These are phyloP conservation scores for Aspergillus brunneoviolaceus DNA, from an alignment of 2,329 filamentous ascomycete genomes.

Conservation along the genomic window DNA sequence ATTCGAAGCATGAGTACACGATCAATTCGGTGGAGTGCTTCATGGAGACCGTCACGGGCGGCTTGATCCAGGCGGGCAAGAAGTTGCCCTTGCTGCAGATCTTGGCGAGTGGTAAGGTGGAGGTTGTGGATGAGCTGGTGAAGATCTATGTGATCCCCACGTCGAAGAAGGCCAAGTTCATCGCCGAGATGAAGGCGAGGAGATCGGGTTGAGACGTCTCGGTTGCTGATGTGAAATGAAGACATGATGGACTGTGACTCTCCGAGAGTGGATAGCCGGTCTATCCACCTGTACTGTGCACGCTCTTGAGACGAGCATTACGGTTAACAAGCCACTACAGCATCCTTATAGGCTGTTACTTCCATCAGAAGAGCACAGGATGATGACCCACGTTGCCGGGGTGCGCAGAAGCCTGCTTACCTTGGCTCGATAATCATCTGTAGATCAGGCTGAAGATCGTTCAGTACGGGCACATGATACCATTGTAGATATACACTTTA, in stretches of 20 bases:
- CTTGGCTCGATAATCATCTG: not conserved
- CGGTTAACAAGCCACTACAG: not conserved
- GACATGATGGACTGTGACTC: not conserved
- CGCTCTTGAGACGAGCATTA: not conserved
- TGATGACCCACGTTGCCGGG: not conserved
- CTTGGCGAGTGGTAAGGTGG: conserved; percentile 72
- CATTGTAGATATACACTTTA: not conserved
- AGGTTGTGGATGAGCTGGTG: conserved; percentile 83
- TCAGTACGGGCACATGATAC: not conserved
- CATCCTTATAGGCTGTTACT: not conserved
- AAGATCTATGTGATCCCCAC: conserved; percentile 80
- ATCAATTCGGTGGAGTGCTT: conserved; percentile 74
- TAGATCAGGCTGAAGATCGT: not conserved
- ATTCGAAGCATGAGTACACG: conserved; percentile 65
- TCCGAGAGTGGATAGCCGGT: not conserved
- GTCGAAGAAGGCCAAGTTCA: conserved; percentile 68
- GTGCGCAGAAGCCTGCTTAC: not conserved
- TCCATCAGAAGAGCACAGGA: no score
- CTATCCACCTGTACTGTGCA: not conserved
- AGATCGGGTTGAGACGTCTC: conserved; percentile 42
- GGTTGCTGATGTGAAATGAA: not conserved
- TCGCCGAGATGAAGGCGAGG: conserved; percentile 78
- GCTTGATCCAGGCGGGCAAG: conserved; percentile 85
- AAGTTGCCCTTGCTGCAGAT: conserved; percentile 76
- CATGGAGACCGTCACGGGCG: conserved; percentile 77